A percentile compares a stretch with the other conserved stretches of the same genome.
These are phyloP conservation scores for Neurospora hispaniola DNA, from an alignment of 495 filamentous ascomycete genomes.

Conservation along the genomic window DNA sequence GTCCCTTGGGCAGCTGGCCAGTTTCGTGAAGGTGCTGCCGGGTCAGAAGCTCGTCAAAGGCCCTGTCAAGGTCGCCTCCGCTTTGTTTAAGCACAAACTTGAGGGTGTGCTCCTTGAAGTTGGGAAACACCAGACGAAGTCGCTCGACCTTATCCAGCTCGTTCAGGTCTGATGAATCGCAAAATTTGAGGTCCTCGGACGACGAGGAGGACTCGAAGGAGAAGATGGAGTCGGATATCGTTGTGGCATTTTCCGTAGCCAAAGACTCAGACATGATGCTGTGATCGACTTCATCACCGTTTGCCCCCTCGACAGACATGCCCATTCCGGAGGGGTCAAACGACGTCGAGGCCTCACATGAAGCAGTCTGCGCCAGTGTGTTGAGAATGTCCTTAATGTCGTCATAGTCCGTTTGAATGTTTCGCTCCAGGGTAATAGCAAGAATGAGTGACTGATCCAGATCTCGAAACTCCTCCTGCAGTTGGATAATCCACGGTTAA, in stretches of 20 bases:
- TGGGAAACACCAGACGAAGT: slow-evolving; percentile 61
- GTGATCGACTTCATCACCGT: slow-evolving; percentile 6
- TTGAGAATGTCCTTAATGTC: slow-evolving; percentile 48
- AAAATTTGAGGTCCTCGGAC: slow-evolving; percentile 12
- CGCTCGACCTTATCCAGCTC: slow-evolving; percentile 45
- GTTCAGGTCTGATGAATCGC: slow-evolving; percentile 35
- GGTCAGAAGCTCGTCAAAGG: slow-evolving; percentile 76
- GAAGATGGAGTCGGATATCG: slow-evolving; percentile 17
- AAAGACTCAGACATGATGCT: slow-evolving; percentile 1
- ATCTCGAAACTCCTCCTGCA: slow-evolving; percentile 20
- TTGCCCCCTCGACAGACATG: slow-evolving; percentile 1
- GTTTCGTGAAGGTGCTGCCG: slow-evolving; percentile 58
- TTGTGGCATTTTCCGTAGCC: slow-evolving; percentile 14
- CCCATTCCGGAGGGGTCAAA: slow-evolving; percentile 73
- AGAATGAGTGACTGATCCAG: slow-evolving; percentile 24
- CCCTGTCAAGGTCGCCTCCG: slow-evolving; percentile 48
- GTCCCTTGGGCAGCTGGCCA: slow-evolving; percentile 51
- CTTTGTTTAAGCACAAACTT: slow-evolving; percentile 53
- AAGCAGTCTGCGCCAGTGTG: slow-evolving; percentile 46
- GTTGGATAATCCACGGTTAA: background rate
- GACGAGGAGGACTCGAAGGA: slow-evolving; percentile 10
- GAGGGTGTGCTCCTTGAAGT: slow-evolving; percentile 51
- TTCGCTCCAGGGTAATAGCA: slow-evolving; percentile 29
- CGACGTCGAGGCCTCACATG: slow-evolving; percentile 46
- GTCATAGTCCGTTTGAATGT: slow-evolving; percentile 58